Conservation (phyloP, 2,329 filamentous ascomycete species). For the Ophiostoma montium region DNA sequence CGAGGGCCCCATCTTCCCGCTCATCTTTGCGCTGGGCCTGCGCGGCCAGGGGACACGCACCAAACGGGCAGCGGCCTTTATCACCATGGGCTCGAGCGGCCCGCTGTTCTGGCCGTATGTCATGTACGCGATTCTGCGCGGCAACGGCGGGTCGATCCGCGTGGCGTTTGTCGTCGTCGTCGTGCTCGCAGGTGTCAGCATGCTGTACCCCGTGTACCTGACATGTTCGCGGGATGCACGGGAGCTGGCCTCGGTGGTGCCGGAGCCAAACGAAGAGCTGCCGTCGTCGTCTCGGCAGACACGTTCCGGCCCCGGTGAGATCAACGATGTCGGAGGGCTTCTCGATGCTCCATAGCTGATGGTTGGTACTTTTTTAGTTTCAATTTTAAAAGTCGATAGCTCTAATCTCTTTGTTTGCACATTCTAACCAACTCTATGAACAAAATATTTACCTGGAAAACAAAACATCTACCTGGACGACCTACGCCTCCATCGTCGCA, state of each 20-base stretch:
- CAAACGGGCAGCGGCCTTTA: constrained; percentile 62
- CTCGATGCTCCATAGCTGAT: no score
- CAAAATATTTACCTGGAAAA: no score
- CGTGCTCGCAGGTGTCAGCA: constrained; percentile 30
- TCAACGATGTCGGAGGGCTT: constrained; percentile 1
- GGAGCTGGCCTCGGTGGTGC: constrained; percentile 15
- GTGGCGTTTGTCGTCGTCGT: constrained; percentile 52
- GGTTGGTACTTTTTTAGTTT: no score
- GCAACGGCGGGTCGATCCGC: constrained; percentile 45
- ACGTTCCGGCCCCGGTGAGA: background rate
- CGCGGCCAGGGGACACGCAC: constrained; percentile 68
- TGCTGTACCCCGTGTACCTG: constrained; percentile 36
- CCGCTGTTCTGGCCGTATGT: constrained; percentile 64
- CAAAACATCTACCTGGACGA: no score
- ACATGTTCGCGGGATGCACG: constrained; percentile 32
- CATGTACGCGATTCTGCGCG: constrained; percentile 50
- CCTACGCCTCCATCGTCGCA: constrained; percentile 19
- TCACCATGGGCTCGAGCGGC: constrained; percentile 62
- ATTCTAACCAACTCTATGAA: no score
- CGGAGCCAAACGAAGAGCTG: background rate
- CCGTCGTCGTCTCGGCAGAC: no score
- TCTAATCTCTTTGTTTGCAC: no score
- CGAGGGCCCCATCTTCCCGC: constrained; percentile 70
- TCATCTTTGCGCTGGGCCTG: constrained; percentile 67
- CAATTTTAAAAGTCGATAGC: no score